Percentiles rank a stretch among this genome's conserved stretches.
Conservation (phyloP, 1,284 basidiomycete species). For the Bjerkandera adusta region DNA sequence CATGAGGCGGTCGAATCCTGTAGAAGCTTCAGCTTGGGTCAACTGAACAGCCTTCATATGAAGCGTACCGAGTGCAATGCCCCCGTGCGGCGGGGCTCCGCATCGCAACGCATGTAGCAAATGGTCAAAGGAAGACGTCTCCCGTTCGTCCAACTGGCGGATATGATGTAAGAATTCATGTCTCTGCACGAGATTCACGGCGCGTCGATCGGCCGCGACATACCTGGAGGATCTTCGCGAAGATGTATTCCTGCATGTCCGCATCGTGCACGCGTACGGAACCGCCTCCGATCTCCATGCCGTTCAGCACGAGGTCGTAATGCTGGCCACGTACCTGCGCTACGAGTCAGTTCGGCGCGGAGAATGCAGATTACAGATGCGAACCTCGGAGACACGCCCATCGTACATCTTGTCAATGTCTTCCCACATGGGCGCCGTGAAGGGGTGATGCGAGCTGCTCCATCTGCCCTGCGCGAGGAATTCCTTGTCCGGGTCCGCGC, state of each 20-base stretch:
- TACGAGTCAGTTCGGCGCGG: background rate
- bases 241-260: slow-evolving; percentile 80
- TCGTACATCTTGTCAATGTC: slow-evolving; percentile 76
- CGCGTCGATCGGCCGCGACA: slow-evolving; percentile 20
- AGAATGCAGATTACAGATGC: slow-evolving; percentile 19
- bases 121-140: slow-evolving; percentile 78
- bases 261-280: slow-evolving; percentile 92
- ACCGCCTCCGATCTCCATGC: slow-evolving; percentile 91
- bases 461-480: slow-evolving; percentile 82
- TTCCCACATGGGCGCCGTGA: slow-evolving; percentile 92
- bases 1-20: slow-evolving; percentile 92
- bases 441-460: slow-evolving; percentile 92
- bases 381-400: slow-evolving; percentile 64
- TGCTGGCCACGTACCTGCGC: slow-evolving; percentile 87
- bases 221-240: slow-evolving; percentile 78
- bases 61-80: slow-evolving; percentile 79
- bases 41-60: slow-evolving; percentile 3
- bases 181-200: background rate
- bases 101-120: slow-evolving; percentile 82
- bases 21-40: slow-evolving; percentile 9
- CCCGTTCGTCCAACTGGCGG: slow-evolving; percentile 66
- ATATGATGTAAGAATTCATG: slow-evolving; percentile 3
- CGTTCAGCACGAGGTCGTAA: slow-evolving; percentile 96
- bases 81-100: slow-evolving; percentile 95
- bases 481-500: slow-evolving; percentile 85